Evolutionary conservation across 257 asterid genomes (phyloP).

Genomic region (Solanum sejunctum): DNA sequence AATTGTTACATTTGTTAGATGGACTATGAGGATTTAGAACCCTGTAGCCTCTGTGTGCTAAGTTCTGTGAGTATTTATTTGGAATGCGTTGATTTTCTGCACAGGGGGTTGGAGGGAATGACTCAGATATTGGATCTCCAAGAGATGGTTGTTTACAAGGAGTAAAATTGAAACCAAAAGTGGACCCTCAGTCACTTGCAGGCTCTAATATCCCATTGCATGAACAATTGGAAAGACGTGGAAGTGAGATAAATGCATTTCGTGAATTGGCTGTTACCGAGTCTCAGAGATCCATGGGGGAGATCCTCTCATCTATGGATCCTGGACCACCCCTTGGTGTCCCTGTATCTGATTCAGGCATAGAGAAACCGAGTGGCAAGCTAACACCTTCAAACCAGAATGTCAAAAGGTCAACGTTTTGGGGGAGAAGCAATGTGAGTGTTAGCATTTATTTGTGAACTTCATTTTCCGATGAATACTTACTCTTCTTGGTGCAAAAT

Average conservation of each 20-base stretch:
- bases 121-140: constrained; percentile 54
- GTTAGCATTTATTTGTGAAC: background rate
- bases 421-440: constrained; percentile 85
- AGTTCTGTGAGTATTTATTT: background rate
- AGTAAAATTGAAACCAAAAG: constrained; percentile 26
- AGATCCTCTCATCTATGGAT: constrained; percentile 66
- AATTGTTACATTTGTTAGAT: background rate
- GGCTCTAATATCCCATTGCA: constrained; percentile 31
- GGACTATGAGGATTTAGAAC: background rate
- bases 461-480: background rate
- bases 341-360: constrained; percentile 39
- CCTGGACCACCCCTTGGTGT: constrained; percentile 51
- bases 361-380: constrained; percentile 41
- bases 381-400: constrained; percentile 34
- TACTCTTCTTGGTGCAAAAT: background rate
- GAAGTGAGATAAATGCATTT: constrained; percentile 31
- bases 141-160: constrained; percentile 20
- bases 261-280: constrained; percentile 35
- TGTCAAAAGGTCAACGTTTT: constrained; percentile 60
- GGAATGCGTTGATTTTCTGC: constrained; percentile 10
- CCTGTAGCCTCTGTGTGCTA: background rate
- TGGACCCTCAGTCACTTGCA: constrained; percentile 28
- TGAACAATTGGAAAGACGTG: constrained; percentile 37
- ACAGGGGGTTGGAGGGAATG: constrained; percentile 63
- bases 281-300: constrained; percentile 70